Base-by-base conservation (phyloP, 177 flowering plant genomes). In the Telopea speciosissima region DNA sequence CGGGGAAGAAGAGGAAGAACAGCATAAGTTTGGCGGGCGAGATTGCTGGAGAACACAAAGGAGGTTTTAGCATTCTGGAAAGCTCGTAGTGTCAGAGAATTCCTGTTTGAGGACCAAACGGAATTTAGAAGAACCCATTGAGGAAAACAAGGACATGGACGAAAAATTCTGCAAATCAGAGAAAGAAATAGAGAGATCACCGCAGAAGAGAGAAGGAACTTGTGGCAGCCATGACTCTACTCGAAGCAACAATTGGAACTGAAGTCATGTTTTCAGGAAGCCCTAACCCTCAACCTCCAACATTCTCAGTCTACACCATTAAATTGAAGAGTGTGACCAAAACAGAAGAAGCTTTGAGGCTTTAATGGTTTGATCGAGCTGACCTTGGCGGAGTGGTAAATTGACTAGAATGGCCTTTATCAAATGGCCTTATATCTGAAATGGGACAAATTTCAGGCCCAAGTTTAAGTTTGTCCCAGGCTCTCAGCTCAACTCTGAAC, bases 1-100 rank as follows among this genome's bases (percentile, higher is more conserved):
- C 77, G 78, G 42, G 73, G 70, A 33, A 65, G 79, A 74, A 68
- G 74, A 61, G 76, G 74, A 63, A 36, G 68, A 70, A 70, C 62
- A 17, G 72, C 54, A 8, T 13, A 65, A 19, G 25, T 14, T 31
- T 62, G 45, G 54, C 63, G 25, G 59, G 21, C 8, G 23, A 60
- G 19, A 66, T 44, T 71, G 40, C 69, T 63, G 42, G 62, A 22
- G 33, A 12, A 42, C 62, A 13, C 36, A 8, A 60, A 26, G 11
- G 72, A 62, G 36, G 65, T 33, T 24, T 12, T 61, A 0, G 28
- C 33, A 40, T 24, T 63, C n/a, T 42, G 16, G 26, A 49, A 22
- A 28, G 67, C 11, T 70, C 67, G 73, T 60, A 63, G 26, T 28
- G 70, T 36, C 22, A 67, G 66, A 17, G 79, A 75, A 54, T 68